Evolutionary conservation across 2,329 filamentous ascomycete species (phyloP).

Genomic region (Colletotrichum trifolii): DNA sequence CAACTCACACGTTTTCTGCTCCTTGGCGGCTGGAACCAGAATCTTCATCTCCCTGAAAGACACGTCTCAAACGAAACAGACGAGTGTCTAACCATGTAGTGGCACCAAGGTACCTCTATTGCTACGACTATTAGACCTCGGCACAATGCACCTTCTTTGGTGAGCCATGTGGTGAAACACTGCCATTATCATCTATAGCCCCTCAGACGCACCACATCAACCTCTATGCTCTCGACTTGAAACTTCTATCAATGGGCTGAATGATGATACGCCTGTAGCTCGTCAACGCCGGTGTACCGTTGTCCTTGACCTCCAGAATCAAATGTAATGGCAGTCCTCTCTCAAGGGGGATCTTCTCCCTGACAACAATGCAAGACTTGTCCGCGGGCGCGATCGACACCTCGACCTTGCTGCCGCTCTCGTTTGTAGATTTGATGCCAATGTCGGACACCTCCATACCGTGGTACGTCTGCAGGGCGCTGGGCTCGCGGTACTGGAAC

Average conservation of each 20-base stretch:
- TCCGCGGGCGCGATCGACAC: constrained; percentile 42
- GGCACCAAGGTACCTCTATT: too few relatives aligned
- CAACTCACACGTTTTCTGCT: too few relatives aligned
- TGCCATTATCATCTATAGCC: background rate
- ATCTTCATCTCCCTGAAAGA: too few relatives aligned
- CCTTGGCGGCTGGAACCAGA: too few relatives aligned
- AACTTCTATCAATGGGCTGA: constrained; percentile 45
- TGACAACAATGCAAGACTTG: constrained; percentile 46
- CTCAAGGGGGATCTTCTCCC: constrained; percentile 33
- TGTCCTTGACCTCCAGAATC: constrained; percentile 60
- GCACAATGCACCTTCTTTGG: too few relatives aligned
- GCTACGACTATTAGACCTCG: too few relatives aligned
- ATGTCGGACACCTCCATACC: constrained; percentile 53
- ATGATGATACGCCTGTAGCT: constrained; percentile 58
- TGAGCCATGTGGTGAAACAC: too few relatives aligned
- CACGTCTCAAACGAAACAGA: too few relatives aligned
- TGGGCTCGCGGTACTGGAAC: constrained; percentile 58
- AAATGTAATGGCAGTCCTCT: constrained; percentile 59
- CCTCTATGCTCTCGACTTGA: constrained; percentile 3
- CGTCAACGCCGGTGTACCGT: constrained; percentile 55
- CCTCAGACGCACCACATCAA: background rate
- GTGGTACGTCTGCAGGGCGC: constrained; percentile 52
- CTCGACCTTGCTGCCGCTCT: constrained; percentile 34
- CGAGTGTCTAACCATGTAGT: too few relatives aligned
- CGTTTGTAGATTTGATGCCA: constrained; percentile 41